phyloP scores from a whole-genome alignment of 1,139 yeast species.

The Candida sojae region DNA sequence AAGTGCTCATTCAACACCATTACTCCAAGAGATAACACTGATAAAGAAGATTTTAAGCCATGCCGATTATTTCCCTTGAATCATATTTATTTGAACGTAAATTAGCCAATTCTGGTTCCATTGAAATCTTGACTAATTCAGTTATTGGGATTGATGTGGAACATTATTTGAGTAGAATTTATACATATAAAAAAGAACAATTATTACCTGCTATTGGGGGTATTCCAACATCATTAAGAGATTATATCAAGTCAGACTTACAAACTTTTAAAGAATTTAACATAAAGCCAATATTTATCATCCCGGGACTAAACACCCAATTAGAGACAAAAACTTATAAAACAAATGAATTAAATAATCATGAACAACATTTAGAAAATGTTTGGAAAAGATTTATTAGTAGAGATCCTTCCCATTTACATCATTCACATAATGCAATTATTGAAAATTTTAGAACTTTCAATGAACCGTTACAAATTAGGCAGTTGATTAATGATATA shows the following conservation, averaged over 20 bases:
- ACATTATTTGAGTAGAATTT: slow-evolving; percentile 66
- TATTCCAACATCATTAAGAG: slow-evolving; percentile 64
- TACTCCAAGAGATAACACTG: not conserved
- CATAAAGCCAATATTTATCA: slow-evolving; percentile 76
- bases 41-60: slow-evolving; percentile 11
- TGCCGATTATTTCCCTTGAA: slow-evolving; percentile 71
- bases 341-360: slow-evolving; percentile 43
- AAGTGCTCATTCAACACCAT: too few relatives aligned
- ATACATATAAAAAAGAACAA: slow-evolving; percentile 69
- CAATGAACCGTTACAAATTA: slow-evolving; percentile 47
- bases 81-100: slow-evolving; percentile 70
- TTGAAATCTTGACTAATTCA: slow-evolving; percentile 67
- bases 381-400: slow-evolving; percentile 47
- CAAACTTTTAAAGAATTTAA: slow-evolving; percentile 59
- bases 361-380: slow-evolving; percentile 47
- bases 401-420: slow-evolving; percentile 15
- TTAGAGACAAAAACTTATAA: slow-evolving; percentile 27
- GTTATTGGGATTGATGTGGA: slow-evolving; percentile 85
- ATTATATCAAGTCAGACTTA: slow-evolving; percentile 63
- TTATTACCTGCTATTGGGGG: slow-evolving; percentile 83
- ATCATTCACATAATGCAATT: slow-evolving; percentile 27
- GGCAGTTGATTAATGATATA: slow-evolving; percentile 57
- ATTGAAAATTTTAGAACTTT: slow-evolving; percentile 46
- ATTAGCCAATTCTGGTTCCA: slow-evolving; percentile 60
- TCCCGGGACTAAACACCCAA: slow-evolving; percentile 55